Percentiles rank a stretch among this genome's conserved stretches.
phyloP scores from a whole-genome alignment of 345 rosid genomes.

The Erodium maritimum region DNA sequence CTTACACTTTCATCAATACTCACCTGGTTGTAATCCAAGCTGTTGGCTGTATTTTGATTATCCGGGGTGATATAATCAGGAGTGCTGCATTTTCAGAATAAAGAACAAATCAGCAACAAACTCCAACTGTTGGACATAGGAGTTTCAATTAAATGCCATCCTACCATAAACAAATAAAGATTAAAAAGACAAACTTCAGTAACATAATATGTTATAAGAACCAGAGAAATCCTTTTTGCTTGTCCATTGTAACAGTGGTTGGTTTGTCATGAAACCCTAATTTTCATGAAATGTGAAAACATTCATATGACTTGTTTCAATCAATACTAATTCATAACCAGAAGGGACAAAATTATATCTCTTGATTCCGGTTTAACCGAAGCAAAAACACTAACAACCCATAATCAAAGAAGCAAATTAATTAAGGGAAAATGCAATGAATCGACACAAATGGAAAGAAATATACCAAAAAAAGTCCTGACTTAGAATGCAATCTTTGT shows the following conservation, averaged over 20 bases:
- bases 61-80: conserved; percentile 95
- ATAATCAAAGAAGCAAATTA: background rate
- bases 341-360: background rate
- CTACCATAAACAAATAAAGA: background rate
- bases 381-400: background rate
- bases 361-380: background rate
- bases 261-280: background rate
- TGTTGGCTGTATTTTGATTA: conserved; percentile 45
- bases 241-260: background rate
- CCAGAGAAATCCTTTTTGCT: background rate
- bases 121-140: background rate
- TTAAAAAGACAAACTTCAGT: background rate
- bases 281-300: background rate
- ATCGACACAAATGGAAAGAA: background rate
- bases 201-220: background rate
- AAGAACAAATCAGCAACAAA: conserved; percentile 1
- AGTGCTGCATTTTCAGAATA: conserved; percentile 45
- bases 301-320: too few relatives aligned
- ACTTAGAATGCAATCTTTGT: conserved; percentile 70
- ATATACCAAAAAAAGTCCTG: conserved; percentile 92
- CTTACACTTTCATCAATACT: conserved; percentile 2
- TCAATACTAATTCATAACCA: background rate
- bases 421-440: background rate
- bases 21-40: conserved; percentile 61
- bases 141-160: background rate